A percentile compares a stretch with the other conserved stretches of the same genome.
Conservation (phyloP, 176 grass and related monocot species). For the Secale cereale region DNA sequence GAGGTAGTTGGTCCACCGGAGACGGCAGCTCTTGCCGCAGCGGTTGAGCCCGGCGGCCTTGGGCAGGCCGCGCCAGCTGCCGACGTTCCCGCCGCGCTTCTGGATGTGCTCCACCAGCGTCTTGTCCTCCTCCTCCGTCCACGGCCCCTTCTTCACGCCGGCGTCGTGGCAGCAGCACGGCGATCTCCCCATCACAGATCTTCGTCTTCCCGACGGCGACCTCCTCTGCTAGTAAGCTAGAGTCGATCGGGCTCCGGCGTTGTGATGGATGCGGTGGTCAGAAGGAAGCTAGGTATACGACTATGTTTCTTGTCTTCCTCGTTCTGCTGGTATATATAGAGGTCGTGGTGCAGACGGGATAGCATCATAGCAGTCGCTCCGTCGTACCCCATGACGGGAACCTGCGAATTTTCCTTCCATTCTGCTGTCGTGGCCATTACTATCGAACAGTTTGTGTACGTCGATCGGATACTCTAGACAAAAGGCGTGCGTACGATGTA, state of each 20-base stretch:
- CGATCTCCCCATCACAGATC: slow-evolving; percentile 43
- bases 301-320: background rate
- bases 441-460: background rate
- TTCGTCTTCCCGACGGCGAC: too few relatives aligned
- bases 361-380: background rate
- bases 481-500: background rate
- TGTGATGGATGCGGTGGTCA: too few relatives aligned
- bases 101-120: slow-evolving; percentile 51
- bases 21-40: slow-evolving; percentile 91
- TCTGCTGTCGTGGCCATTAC: background rate
- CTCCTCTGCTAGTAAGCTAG: too few relatives aligned
- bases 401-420: background rate
- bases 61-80: slow-evolving; percentile 65
- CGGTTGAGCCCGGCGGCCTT: slow-evolving; percentile 61
- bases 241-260: too few relatives aligned
- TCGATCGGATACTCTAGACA: background rate
- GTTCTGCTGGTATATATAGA: slow-evolving; percentile 2
- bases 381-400: background rate
- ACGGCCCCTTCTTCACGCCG: slow-evolving; percentile 55
- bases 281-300: too few relatives aligned
- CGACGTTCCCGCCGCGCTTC: slow-evolving; percentile 37
- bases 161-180: slow-evolving; percentile 65
- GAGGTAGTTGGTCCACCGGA: slow-evolving; percentile 92
- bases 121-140: slow-evolving; percentile 75
- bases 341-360: background rate